These are phyloP conservation scores for Diaporthe sp. DNA, from an alignment of 2,329 filamentous ascomycete species.

Conservation along the genomic window DNA sequence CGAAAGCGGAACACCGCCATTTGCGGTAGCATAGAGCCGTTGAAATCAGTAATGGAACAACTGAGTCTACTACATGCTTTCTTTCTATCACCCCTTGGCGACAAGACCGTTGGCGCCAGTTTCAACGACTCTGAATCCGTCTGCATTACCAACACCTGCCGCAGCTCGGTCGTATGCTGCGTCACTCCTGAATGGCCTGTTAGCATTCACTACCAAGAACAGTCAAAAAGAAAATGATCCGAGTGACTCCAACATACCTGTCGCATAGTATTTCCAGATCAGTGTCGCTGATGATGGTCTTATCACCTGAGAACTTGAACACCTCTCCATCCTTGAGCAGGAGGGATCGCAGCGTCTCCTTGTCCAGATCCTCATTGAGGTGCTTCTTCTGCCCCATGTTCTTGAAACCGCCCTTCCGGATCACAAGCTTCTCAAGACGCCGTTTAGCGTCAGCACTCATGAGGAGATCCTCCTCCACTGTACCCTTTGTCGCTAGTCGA, in stretches of 20 bases:
- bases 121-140: slow-evolving; percentile 81
- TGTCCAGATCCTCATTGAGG: slow-evolving; percentile 63
- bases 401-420: slow-evolving; percentile 89
- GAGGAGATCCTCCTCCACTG: slow-evolving; percentile 88
- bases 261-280: slow-evolving; percentile 86
- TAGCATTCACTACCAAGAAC: neutral
- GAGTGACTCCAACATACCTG: slow-evolving; percentile 52
- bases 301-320: slow-evolving; percentile 67
- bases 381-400: slow-evolving; percentile 73
- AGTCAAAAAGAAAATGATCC: neutral
- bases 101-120: slow-evolving; percentile 69
- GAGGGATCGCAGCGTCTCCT: slow-evolving; percentile 69
- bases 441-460: slow-evolving; percentile 92
- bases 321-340: slow-evolving; percentile 79
- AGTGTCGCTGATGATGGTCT: slow-evolving; percentile 76
- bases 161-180: slow-evolving; percentile 77
- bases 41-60: neutral
- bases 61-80: neutral
- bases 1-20: neutral
- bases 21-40: neutral
- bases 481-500: slow-evolving; percentile 90
- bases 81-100: slow-evolving; percentile 1
- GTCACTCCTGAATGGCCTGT: slow-evolving; percentile 55
- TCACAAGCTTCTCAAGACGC: slow-evolving; percentile 91
- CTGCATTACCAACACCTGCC: slow-evolving; percentile 78